Conservation (phyloP, 495 filamentous ascomycete genomes). For the Daldinia loculata region DNA sequence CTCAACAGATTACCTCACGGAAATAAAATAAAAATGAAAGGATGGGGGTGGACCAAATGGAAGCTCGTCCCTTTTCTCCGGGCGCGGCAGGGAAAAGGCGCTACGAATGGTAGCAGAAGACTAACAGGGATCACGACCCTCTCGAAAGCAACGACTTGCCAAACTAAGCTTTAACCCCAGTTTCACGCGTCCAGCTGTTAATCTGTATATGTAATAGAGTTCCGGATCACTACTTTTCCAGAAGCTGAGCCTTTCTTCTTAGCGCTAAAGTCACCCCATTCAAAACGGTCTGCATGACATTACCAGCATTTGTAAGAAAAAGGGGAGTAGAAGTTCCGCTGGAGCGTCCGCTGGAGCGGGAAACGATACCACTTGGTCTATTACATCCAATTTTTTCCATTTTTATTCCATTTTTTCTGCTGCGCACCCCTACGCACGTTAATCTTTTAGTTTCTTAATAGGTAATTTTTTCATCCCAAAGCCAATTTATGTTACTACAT, state of each 20-base stretch:
- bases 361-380: neutral
- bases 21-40: constrained; percentile 21
- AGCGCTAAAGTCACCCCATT: constrained; percentile 25
- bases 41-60: constrained; percentile 5
- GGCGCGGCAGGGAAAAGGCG: constrained; percentile 28
- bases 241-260: constrained; percentile 25
- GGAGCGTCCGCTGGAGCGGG: neutral
- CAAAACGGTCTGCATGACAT: neutral
- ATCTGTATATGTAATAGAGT: constrained; percentile 17
- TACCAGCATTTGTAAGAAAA: neutral
- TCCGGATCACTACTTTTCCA: constrained; percentile 33
- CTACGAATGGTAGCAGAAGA: constrained; percentile 7
- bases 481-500: no score
- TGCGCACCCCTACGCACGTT: no score
- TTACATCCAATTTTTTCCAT: neutral
- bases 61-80: constrained; percentile 41
- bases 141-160: neutral
- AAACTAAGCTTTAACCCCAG: constrained; percentile 20
- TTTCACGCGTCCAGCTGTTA: constrained; percentile 17
- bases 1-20: constrained; percentile 30
- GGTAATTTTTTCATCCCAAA: no score
- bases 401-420: no score
- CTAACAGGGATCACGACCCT: constrained; percentile 16
- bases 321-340: neutral
- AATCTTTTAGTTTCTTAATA: no score